Conservation (phyloP, 495 filamentous ascomycete species). For the Aspergillus panamensis region DNA sequence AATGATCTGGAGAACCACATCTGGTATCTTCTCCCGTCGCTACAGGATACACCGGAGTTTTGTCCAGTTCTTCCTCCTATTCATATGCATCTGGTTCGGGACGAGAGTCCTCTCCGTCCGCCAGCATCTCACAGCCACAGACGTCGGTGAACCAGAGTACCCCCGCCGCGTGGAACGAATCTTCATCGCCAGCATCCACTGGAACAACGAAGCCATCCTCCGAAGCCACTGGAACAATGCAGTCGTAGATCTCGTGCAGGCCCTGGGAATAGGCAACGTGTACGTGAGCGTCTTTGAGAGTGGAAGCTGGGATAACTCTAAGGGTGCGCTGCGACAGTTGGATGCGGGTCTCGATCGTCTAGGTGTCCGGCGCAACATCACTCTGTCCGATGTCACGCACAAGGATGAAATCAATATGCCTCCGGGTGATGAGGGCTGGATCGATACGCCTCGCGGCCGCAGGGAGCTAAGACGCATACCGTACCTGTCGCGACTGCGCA, state of each 20-base stretch:
- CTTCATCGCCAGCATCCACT: conserved; percentile 62
- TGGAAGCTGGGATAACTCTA: conserved; percentile 69
- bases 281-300: conserved; percentile 69
- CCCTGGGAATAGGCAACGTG: conserved; percentile 62
- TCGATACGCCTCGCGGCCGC: conserved; percentile 5
- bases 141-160: neutral
- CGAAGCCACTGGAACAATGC: conserved; percentile 59
- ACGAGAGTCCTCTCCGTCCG: neutral
- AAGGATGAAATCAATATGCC: conserved; percentile 46
- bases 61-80: neutral
- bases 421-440: conserved; percentile 32
- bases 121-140: neutral
- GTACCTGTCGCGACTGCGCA: conserved; percentile 62
- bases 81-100: neutral
- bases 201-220: conserved; percentile 39
- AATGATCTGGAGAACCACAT: neutral
- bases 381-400: conserved; percentile 52
- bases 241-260: conserved; percentile 51
- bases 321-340: conserved; percentile 59
- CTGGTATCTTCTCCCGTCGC: neutral
- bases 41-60: neutral
- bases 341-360: conserved; percentile 50
- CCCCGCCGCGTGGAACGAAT: conserved; percentile 39
- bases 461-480: conserved; percentile 64
- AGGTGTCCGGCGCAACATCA: conserved; percentile 53